Evolutionary conservation across 1,284 basidiomycete species (phyloP), one percentile per base, ranked within the genome.

Genomic region (Wolfiporia cocos): DNA sequence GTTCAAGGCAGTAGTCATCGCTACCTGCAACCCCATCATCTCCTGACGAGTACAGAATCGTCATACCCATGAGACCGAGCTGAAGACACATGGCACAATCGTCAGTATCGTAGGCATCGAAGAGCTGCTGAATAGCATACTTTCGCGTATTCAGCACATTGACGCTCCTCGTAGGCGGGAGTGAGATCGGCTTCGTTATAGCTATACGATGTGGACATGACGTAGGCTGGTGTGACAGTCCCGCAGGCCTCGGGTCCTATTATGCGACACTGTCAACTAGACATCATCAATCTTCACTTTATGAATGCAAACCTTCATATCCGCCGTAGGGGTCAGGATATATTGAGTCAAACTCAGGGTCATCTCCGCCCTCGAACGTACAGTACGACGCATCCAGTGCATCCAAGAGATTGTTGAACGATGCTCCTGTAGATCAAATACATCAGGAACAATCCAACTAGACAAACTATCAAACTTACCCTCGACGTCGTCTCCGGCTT

Each of bases 21-120:
- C 67, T 56, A 53, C 72, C 73, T 3, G 69, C 75, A 14, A 76
- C 76, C 21, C 76, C 76, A 26, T 67, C 36, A 41, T 57, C 75
- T 1, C 76, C 77, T 10, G 71, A 73, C 32, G 68, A 67, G 48
- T 65, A 78, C 24, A 80, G 51, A 3, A 80, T 46, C 2, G 76
- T 74, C 4, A 71, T 42, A 31, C 69, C 71, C 61, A 43, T 24
- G 12, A 43, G 20, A 17, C 42, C 42, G 2, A 43, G 30, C 42
- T 43, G 14, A 18, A 15, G 17, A 9, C 9, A 15, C 26, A 29
- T 29, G n/a, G n/a, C 9, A 29, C 26, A 7, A 23, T 10, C 5
- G 30, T 31, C 4, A 40, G 30, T 9, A 6, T 14, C 30, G 10
- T 24, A 21, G 9, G 21, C 28, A 2, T 10, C n/a, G n/a, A n/a